Base-by-base conservation (phyloP, 2,329 filamentous ascomycete species). In the Clarireedia homoeocarpa region DNA sequence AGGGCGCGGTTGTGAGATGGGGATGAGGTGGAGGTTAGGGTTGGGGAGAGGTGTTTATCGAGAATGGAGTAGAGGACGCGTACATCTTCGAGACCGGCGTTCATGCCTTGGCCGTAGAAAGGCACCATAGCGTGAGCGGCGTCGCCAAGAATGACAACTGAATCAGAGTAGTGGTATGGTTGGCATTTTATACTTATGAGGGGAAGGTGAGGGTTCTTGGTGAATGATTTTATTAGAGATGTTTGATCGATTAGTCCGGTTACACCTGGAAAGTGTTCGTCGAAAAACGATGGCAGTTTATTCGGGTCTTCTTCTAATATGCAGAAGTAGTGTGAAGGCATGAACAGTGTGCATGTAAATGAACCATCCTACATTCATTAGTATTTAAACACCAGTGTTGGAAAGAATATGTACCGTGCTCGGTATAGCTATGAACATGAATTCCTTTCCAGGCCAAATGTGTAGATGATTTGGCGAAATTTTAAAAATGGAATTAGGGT, bases 391-490 rank as follows among this genome's bases (percentile, higher is more conserved):
- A 14, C 6, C 15, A 2, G 14, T 15, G 7, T 14, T n/a, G 10
- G 10, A n/a, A 6, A 24, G 26, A n/a, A 15, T 20, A 58, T 45
- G 23, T 55, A 65, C 61, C 34, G 57, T 61, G 51, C 81, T 85
- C 0, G 94, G 92, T 45, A 99, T 91, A 17, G 94, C 95, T 67
- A 99, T 99, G 73, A 99, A 99, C 95, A 99, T 97, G 66, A 94
- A 92, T 44, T 91, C 84, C 65, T 85, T 85, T 34, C 89, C 91
- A 0, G 94, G 94, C 94, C 94, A 99, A 69, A 99, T 99, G 71
- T 99, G 94, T 1, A 99, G 78, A 69, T 97, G 91, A 65, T 96
- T 89, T 1, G 91, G 90, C 0, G 90, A 94, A 63, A 97, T 94
- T 48, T 79, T 78, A 69, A 95, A 97, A 62, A 71, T 75, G 27